Conservation (phyloP, 345 rosid genomes). For the Gossypium raimondii region DNA sequence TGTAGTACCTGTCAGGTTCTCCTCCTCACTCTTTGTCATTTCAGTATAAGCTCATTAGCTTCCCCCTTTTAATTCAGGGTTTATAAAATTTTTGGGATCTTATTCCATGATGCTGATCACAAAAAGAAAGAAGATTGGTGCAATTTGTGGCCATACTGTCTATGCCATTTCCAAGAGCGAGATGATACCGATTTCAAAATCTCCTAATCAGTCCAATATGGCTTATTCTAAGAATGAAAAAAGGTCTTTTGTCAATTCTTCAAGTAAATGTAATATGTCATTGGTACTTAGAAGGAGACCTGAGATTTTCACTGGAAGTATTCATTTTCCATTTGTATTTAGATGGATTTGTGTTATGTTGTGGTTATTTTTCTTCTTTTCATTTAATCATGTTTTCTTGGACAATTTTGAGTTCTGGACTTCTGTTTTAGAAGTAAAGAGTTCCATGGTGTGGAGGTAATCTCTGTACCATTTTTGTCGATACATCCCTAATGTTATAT, state of each 20-base stretch:
- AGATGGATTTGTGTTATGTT: slow-evolving; percentile 30
- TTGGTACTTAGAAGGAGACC: slow-evolving; percentile 46
- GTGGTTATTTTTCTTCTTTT: slow-evolving; percentile 29
- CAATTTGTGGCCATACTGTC: slow-evolving; percentile 69
- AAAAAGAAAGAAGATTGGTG: slow-evolving; percentile 81
- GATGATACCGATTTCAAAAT: slow-evolving; percentile 70
- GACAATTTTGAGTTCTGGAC: slow-evolving; percentile 34
- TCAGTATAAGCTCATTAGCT: slow-evolving; percentile 7
- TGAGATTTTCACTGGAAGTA: slow-evolving; percentile 26
- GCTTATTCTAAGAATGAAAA: slow-evolving; percentile 91
- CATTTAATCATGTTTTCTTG: slow-evolving; percentile 21
- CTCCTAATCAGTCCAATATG: slow-evolving; percentile 67
- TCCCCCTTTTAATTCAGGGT: slow-evolving; percentile 46
- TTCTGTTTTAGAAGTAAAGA: slow-evolving; percentile 36
- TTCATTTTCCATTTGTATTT: slow-evolving; percentile 42
- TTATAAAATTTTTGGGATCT: slow-evolving; percentile 86
- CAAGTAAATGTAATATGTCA: slow-evolving; percentile 79
- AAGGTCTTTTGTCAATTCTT: slow-evolving; percentile 90
- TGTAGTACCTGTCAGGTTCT: slow-evolving; percentile 16
- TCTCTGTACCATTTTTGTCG: slow-evolving; percentile 31
- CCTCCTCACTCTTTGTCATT: background rate
- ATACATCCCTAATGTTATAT: slow-evolving; percentile 25
- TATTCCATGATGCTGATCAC: slow-evolving; percentile 90
- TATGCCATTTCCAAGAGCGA: slow-evolving; percentile 66
- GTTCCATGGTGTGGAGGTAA: slow-evolving; percentile 47